These are phyloP conservation scores for Clavariopsis aquatica DNA, from an alignment of 495 filamentous ascomycete species.

Conservation along the genomic window DNA sequence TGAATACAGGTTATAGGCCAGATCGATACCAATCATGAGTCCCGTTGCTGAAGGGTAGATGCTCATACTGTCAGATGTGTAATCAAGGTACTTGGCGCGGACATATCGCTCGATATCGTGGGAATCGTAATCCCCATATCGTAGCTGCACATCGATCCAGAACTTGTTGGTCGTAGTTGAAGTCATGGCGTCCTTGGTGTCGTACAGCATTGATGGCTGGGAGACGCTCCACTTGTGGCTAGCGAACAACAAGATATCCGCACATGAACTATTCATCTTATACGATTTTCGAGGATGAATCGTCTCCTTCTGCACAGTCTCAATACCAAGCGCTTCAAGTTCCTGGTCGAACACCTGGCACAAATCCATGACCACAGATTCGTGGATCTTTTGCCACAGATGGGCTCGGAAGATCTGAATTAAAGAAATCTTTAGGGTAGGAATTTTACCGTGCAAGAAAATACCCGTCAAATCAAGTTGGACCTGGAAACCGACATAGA, in stretches of 20 bases:
- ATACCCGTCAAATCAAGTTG: conserved; percentile 98
- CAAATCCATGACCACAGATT: conserved; percentile 98
- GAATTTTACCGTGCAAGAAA: conserved; percentile 99
- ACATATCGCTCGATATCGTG: conserved; percentile 99
- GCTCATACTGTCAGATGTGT: conserved; percentile 98
- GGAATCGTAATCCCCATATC: conserved; percentile 98
- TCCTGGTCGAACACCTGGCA: conserved; percentile 99
- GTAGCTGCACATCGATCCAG: conserved; percentile 97
- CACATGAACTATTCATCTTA: conserved; percentile 99
- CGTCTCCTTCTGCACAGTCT: conserved; percentile 98
- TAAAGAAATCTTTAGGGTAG: conserved; percentile 95
- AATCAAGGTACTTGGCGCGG: conserved; percentile 97
- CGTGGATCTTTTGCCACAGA: conserved; percentile 99
- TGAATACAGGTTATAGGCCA: conserved; percentile 97
- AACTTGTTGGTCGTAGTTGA: conserved; percentile 97
- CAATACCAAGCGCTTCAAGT: conserved; percentile 91
- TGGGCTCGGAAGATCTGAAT: conserved; percentile 99
- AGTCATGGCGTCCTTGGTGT: conserved; percentile 95
- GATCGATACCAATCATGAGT: conserved; percentile 96
- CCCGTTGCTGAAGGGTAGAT: conserved; percentile 98
- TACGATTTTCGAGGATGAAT: conserved; percentile 99
- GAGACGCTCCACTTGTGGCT: conserved; percentile 99
- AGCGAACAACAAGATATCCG: conserved; percentile 95
- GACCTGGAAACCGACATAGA: conserved; percentile 97
- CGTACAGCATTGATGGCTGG: conserved; percentile 85